Base-by-base conservation (phyloP, 2,329 filamentous ascomycete genomes). In the Grosmannia clavigera region DNA sequence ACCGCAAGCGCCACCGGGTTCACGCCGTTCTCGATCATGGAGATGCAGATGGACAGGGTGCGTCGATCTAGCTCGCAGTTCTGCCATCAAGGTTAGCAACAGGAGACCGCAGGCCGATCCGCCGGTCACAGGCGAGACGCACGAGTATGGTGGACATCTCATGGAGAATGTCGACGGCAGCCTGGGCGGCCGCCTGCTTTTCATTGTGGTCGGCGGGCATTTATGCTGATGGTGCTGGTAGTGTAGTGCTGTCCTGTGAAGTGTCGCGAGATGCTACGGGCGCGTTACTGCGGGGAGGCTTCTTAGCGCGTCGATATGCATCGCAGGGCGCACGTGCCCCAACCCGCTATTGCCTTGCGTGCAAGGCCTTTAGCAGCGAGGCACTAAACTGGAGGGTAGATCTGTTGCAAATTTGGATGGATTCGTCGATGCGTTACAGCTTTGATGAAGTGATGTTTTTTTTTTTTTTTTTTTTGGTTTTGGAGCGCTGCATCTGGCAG, bases 1-100 rank as follows among this genome's bases (percentile, higher is more conserved):
- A 97, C 94, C 29, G 92, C 92, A 38, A 99, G 78, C 1, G 92
- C 94, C 71, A 97, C 92, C 0, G 94, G 94, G 70, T 96, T 96
- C 35, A 97, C 90, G 16, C 94, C 94, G 69, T 96, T 96, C 74
- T 99, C 94, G 67, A 99, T 95, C 72, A 99, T 82, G 59, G 91
- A 96, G 62, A 97, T 92, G 73, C 94, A 99, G 64, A 96, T 89
- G 3, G 92, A 96, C 22, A 99, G 79, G 25, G 92, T 91, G 59
- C 91, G 87, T 38, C 92, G 85, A 72, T 96, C 92, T 54, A 99
- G 84, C 65, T 95, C 84, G 63, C 92, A 96, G 75, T 97, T 96
- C 92, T 97, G 64, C 55, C 2, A 6, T 11, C 9, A 6, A 27
- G 33, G 7, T 38, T 22, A 38, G 50, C 53, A 58, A 53, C 16